Base-by-base conservation (phyloP, 257 asterid genomes). In the Gentiana straminea region DNA sequence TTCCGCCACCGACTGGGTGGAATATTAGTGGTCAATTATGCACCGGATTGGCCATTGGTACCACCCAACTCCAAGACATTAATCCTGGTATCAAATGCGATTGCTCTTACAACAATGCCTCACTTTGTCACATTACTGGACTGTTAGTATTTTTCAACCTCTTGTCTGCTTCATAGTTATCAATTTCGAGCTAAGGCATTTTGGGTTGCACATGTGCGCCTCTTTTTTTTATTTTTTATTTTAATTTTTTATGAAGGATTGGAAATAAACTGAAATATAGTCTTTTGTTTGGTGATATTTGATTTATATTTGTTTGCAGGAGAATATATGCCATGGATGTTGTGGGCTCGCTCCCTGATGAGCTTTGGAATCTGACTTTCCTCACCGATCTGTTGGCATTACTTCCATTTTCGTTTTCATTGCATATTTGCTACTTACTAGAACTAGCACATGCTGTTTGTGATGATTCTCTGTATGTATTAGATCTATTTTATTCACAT, bases 11-110 rank as follows among this genome's bases (percentile, higher is more conserved):
- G 9, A 43, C 55, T 13, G 32, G 48, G 35, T 86, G 95, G 95
- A 86, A 86, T 65, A 76, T 65, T 0, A 80, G 79, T 52, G 93
- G 93, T 8, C 84, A 78, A 32, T 60, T 81, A 44, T 86, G 95
- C 68, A 74, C 72, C 34, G 95, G 95, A 24, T 34, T 61, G 7
- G 93, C 95, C 36, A 56, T 62, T 35, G 89, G 75, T 61, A 0
- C 37, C 24, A 59, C 79, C 3, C 1, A 10, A 3, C 15, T 70
- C 15, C 3, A 1, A 2, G 11, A 43, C 33, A 7, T 52, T 24
- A 83, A 73, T 39, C 89, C 86, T 3, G 92, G 80, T 7, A 75
- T 86, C 70, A 78, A 76, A 68, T 86, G 93, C 60, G 83, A 76
- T 15, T 86, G 95, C 78, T 57, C 80, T 49, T 71, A 64, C 75